Percentiles rank a stretch among this genome's conserved stretches.
Evolutionary conservation across 2,329 filamentous ascomycete genomes (phyloP).

Genomic region (Epichloe gansuensis): DNA sequence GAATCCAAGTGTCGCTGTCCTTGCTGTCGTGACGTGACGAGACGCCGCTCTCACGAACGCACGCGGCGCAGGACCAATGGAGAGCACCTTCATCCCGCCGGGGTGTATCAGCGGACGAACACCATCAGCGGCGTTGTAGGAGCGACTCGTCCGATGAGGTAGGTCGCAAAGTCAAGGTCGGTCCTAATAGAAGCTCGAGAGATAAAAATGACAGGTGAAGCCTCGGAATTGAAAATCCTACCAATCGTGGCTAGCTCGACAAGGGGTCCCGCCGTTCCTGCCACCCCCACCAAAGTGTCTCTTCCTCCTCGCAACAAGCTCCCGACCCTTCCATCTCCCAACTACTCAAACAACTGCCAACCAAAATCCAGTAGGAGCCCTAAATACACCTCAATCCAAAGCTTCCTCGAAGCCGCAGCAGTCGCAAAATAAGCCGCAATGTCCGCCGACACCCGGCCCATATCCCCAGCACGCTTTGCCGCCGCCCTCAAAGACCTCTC

Average conservation of each 20-base stretch:
- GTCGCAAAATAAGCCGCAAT: slow-evolving; percentile 24
- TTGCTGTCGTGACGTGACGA: slow-evolving; percentile 9
- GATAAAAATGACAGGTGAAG: not conserved
- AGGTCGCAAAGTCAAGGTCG: not conserved
- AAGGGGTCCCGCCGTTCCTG: not conserved
- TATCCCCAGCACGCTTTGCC: slow-evolving; percentile 51
- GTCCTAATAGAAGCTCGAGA: not conserved
- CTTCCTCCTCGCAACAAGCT: too few relatives aligned
- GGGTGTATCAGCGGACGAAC: not conserved
- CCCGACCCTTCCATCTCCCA: too few relatives aligned
- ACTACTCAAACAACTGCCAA: not conserved
- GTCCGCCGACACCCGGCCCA: slow-evolving; percentile 52
- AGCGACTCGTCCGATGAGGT: not conserved
- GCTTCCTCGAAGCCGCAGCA: too few relatives aligned
- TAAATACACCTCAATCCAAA: too few relatives aligned
- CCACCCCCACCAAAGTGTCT: too few relatives aligned
- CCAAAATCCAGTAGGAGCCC: too few relatives aligned
- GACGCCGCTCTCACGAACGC: slow-evolving; percentile 18
- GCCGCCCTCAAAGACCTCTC: slow-evolving; percentile 56
- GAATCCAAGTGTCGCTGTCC: not conserved
- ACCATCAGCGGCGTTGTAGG: not conserved
- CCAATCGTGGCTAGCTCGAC: not conserved
- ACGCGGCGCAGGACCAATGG: slow-evolving; percentile 15
- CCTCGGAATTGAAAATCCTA: not conserved
- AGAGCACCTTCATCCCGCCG: slow-evolving; percentile 10